phyloP scores from a whole-genome alignment of 129 eudicot genomes.

The Daucus carota region DNA sequence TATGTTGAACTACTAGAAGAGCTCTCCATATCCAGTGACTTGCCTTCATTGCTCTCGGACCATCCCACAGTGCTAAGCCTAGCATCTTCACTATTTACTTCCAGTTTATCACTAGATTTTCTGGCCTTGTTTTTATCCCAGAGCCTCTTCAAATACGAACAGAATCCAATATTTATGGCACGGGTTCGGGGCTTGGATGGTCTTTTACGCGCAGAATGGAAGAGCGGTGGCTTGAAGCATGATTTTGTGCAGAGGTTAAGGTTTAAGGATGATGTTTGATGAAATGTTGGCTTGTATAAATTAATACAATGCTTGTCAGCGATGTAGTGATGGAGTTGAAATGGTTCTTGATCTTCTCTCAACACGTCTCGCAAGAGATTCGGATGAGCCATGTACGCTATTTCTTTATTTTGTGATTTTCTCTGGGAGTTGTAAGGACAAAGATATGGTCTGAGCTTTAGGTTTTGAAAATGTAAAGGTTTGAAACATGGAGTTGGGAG shows the following conservation, averaged over 20 bases:
- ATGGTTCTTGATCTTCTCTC: constrained; percentile 84
- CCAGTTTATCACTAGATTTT: constrained; percentile 8
- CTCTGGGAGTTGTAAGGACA: not conserved
- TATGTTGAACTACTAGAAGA: constrained; percentile 50
- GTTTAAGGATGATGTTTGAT: constrained; percentile 29
- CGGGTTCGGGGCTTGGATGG: constrained; percentile 30
- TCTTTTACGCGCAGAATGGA: constrained; percentile 27
- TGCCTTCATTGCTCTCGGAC: constrained; percentile 37
- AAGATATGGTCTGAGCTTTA: not conserved
- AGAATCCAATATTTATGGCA: constrained; percentile 32
- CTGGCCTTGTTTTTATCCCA: constrained; percentile 32
- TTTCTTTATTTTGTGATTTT: not conserved
- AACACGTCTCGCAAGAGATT: constrained; percentile 62
- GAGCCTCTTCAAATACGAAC: constrained; percentile 52
- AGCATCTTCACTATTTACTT: constrained; percentile 21
- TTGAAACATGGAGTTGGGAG: not conserved
- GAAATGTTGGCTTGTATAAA: constrained; percentile 27
- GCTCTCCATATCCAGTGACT: constrained; percentile 52
- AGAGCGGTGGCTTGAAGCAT: constrained; percentile 53
- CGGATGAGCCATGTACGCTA: not conserved
- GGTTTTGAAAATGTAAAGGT: constrained; percentile 17
- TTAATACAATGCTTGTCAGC: constrained; percentile 30
- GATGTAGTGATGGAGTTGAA: constrained; percentile 52
- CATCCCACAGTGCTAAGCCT: constrained; percentile 42
- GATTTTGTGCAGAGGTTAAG: constrained; percentile 51